Conservation (phyloP, 768 basidiomycete species). For the Amanita rubescens region DNA sequence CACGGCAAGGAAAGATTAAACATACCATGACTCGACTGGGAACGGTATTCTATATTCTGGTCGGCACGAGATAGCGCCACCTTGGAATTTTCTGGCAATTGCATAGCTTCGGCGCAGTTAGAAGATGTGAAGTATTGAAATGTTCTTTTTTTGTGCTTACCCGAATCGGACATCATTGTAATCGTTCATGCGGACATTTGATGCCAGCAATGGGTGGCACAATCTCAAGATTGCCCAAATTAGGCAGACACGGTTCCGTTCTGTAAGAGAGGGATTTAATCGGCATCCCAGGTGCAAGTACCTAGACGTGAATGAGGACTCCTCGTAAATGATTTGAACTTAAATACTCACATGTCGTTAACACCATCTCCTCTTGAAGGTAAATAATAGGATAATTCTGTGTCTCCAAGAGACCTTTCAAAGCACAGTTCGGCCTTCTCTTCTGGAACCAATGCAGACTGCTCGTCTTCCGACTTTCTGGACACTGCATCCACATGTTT, state of each 20-base stretch:
- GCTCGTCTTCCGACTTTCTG: neutral
- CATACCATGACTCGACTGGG: slow-evolving; percentile 49
- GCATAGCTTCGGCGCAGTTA: slow-evolving; percentile 32
- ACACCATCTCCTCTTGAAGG: slow-evolving; percentile 74
- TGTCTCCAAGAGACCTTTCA: slow-evolving; percentile 62
- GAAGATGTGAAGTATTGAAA: neutral
- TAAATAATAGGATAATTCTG: slow-evolving; percentile 73
- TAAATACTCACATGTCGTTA: slow-evolving; percentile 68
- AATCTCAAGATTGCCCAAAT: slow-evolving; percentile 70
- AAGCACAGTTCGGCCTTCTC: slow-evolving; percentile 10
- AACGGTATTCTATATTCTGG: slow-evolving; percentile 40
- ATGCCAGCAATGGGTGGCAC: slow-evolving; percentile 67
- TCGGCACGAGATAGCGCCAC: slow-evolving; percentile 44
- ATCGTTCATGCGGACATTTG: slow-evolving; percentile 48
- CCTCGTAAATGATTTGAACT: neutral
- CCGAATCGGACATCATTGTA: slow-evolving; percentile 63
- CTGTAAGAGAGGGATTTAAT: slow-evolving; percentile 36
- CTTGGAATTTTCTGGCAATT: slow-evolving; percentile 31
- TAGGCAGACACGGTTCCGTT: slow-evolving; percentile 39
- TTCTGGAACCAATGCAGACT: neutral
- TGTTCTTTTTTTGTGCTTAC: slow-evolving; percentile 30
- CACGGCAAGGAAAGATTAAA: neutral
- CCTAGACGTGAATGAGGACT: slow-evolving; percentile 32
- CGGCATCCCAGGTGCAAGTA: slow-evolving; percentile 70
- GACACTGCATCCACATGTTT: neutral